Base-by-base conservation (phyloP, 1,284 basidiomycete genomes). In the Testicularia cyperi region DNA sequence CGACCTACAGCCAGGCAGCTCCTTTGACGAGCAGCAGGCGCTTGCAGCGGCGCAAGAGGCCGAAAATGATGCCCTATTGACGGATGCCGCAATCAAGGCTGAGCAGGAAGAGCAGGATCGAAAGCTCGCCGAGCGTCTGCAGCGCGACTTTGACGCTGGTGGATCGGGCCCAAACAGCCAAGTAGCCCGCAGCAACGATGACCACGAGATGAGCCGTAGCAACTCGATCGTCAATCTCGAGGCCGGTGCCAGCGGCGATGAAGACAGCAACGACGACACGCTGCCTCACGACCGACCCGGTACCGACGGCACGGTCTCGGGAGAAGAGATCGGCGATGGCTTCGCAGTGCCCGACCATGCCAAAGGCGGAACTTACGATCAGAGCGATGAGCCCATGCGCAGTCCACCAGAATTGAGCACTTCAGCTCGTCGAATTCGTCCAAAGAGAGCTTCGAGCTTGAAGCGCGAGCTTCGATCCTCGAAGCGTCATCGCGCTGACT, bases 31-130 rank as follows among this genome's bases (percentile, higher is more conserved):
- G 2, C 23, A 44, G 7, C 29, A 36, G 14, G 57, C 51, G 6
- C 22, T 54, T 7, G 10, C 37, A 10, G 60, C 49, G 21, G 49
- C 44, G 12, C 40, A 65, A 12, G 28, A 57, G 10, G 42, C 18
- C 0, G 52, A 54, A 15, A 46, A 55, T 6, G 52, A 44, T 14
- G 46, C 32, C 8, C 44, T 35, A 1, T 4, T 53, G 6, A 49
- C 40, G 2, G 44, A 53, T 10, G 44, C 33, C 6, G 15, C 38
- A 0, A 56, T 39, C 1, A 35, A 38, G 9, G 40, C 42, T 10
- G 60, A 54, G 21, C 60, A 57, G 37, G 53, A 57, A 12, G 37
- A 42, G 18, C 15, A 20, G 12, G 60, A 63, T 28, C 21, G 60
- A 0, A 42, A 46, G 37, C 19, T 65, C 7, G 63, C 63, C 2